Percentiles rank a stretch among this genome's conserved stretches.
Evolutionary conservation across 805 yeast genomes (phyloP).

Genomic region (Blastobotrys attinorum): DNA sequence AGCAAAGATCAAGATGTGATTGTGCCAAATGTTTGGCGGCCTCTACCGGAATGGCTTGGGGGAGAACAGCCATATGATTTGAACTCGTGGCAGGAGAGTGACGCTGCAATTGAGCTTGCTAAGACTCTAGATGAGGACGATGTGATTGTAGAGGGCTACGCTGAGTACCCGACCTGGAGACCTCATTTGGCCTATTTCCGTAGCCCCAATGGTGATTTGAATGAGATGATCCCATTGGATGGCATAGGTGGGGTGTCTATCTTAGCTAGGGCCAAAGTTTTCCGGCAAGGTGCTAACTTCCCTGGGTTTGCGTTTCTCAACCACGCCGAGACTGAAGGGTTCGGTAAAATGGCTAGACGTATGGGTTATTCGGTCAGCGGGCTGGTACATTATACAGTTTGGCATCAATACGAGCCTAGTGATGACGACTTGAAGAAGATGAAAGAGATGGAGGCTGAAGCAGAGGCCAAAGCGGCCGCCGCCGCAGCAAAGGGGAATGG

Average conservation of each 20-base stretch:
- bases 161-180: constrained; percentile 96
- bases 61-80: constrained; percentile 91
- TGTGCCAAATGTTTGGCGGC: constrained; percentile 98
- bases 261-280: constrained; percentile 74
- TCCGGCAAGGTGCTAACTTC: constrained; percentile 81
- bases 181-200: constrained; percentile 91
- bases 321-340: constrained; percentile 97
- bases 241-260: constrained; percentile 97
- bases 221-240: constrained; percentile 81
- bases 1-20: constrained; percentile 84
- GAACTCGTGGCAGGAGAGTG: constrained; percentile 92
- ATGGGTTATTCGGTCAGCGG: constrained; percentile 88
- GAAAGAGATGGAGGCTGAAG: constrained; percentile 30
- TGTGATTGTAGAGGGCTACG: constrained; percentile 97
- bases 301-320: constrained; percentile 93
- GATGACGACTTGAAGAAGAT: constrained; percentile 75
- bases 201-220: constrained; percentile 86
- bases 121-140: constrained; percentile 73
- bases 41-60: constrained; percentile 83
- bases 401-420: constrained; percentile 97
- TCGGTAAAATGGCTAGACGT: constrained; percentile 77
- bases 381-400: constrained; percentile 87
- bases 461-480: constrained; percentile 6
- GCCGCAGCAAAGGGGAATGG: not conserved
- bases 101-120: constrained; percentile 46